A percentile compares a stretch with the other conserved stretches of the same genome.
Evolutionary conservation across 1,139 yeast species (phyloP).

Genomic region (Taiozyma sp.): DNA sequence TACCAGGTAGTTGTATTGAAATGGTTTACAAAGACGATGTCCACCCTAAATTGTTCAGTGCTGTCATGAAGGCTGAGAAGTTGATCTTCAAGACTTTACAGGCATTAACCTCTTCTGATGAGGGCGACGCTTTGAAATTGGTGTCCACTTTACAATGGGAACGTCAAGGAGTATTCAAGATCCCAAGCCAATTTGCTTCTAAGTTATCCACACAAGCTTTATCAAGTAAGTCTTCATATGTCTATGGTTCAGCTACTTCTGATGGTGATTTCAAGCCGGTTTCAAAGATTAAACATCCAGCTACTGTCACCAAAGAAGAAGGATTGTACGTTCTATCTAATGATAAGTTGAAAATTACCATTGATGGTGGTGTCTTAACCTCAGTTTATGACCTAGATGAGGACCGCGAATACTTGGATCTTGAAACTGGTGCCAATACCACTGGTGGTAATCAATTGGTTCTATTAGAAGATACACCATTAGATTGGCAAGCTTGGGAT

Average conservation of each 20-base stretch:
- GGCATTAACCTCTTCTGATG: slow-evolving; percentile 27
- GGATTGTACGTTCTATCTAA: slow-evolving; percentile 52
- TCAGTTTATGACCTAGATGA: slow-evolving; percentile 60
- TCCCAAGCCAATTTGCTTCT: slow-evolving; percentile 23
- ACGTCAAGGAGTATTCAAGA: slow-evolving; percentile 48
- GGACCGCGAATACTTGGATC: slow-evolving; percentile 65
- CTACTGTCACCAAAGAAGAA: slow-evolving; percentile 39
- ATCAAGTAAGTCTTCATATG: slow-evolving; percentile 16
- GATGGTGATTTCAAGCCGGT: slow-evolving; percentile 3
- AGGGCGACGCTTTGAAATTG: slow-evolving; percentile 24
- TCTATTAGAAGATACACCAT: slow-evolving; percentile 83
- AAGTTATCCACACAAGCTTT: slow-evolving; percentile 4
- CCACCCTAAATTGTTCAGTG: slow-evolving; percentile 65
- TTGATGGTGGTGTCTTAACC: slow-evolving; percentile 59
- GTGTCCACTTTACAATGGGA: slow-evolving; percentile 70
- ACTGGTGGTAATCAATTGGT: slow-evolving; percentile 75
- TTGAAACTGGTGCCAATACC: slow-evolving; percentile 28
- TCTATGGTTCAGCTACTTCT: slow-evolving; percentile 11
- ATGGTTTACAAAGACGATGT: slow-evolving; percentile 92
- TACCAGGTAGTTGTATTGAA: slow-evolving; percentile 95
- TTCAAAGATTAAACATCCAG: slow-evolving; percentile 37
- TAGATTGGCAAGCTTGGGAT: slow-evolving; percentile 96
- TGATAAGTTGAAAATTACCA: slow-evolving; percentile 51
- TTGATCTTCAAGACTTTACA: slow-evolving; percentile 50
- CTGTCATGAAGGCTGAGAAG: slow-evolving; percentile 47